Percentiles rank a stretch among this genome's conserved stretches.
Conservation (phyloP, 2,329 filamentous ascomycete genomes). For the Fusarium newnesense region DNA sequence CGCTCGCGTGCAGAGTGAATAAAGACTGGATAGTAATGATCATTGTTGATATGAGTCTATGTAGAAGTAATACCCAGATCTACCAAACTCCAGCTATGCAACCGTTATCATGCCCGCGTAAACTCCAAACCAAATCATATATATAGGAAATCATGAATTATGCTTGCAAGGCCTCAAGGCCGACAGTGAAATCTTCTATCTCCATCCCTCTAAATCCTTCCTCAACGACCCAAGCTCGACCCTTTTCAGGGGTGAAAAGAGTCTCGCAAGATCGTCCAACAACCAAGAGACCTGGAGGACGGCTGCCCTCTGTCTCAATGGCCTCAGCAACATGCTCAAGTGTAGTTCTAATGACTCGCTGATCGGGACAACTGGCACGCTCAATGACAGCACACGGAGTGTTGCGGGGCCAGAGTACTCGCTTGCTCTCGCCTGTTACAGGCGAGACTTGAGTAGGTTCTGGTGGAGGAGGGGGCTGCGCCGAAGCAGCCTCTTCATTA, state of each 20-base stretch:
- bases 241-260: slow-evolving; percentile 66
- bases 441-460: slow-evolving; percentile 9
- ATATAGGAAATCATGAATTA: slow-evolving; percentile 7
- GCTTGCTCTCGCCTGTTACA: slow-evolving; percentile 30
- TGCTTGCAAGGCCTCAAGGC: slow-evolving; percentile 36
- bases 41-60: neutral
- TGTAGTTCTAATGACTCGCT: slow-evolving; percentile 90
- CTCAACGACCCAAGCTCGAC: slow-evolving; percentile 82
- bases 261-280: slow-evolving; percentile 87
- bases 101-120: slow-evolving; percentile 21
- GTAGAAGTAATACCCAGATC: neutral
- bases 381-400: slow-evolving; percentile 95
- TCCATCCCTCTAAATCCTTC: slow-evolving; percentile 86
- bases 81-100: slow-evolving; percentile 36
- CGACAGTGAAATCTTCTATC: slow-evolving; percentile 47
- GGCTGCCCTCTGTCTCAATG: slow-evolving; percentile 87
- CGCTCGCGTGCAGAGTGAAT: neutral
- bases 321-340: slow-evolving; percentile 81
- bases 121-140: slow-evolving; percentile 11
- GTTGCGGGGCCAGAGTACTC: slow-evolving; percentile 72
- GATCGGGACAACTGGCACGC: slow-evolving; percentile 91
- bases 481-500: slow-evolving; percentile 34
- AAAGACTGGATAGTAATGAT: neutral
- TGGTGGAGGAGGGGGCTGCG: slow-evolving; percentile 23
- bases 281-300: slow-evolving; percentile 89